Conservation (phyloP, 345 rosid genomes). For the Raphanus sativus region DNA sequence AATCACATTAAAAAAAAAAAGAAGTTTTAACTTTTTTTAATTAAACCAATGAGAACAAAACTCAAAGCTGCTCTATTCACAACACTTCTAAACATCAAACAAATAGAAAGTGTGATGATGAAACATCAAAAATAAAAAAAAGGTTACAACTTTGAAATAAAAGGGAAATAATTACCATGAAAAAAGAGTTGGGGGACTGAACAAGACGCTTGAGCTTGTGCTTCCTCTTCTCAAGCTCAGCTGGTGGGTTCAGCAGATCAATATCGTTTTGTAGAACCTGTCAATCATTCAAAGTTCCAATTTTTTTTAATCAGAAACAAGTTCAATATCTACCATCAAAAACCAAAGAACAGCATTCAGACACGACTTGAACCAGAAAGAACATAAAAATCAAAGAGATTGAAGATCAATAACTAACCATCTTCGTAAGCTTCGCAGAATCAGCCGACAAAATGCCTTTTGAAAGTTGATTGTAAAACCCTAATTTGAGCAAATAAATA, state of each 20-base stretch:
- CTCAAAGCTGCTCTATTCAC: neutral
- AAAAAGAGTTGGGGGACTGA: conserved; percentile 66
- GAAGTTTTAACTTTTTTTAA: neutral
- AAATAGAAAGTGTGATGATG: neutral
- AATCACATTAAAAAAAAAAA: neutral
- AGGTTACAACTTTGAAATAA: neutral
- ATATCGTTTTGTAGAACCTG: conserved; percentile 70
- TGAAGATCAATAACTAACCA: conserved; percentile 2
- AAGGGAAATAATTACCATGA: conserved; percentile 43
- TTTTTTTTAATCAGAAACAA: neutral
- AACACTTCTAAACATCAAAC: neutral
- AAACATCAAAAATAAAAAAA: neutral
- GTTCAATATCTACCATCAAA: too few species aligned
- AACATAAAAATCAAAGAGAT: neutral
- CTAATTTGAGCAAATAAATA: conserved; percentile 14
- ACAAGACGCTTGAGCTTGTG: conserved; percentile 83
- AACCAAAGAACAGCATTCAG: neutral
- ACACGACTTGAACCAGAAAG: neutral
- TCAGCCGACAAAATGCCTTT: conserved; percentile 22
- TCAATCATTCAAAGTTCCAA: neutral
- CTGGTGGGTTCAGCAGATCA: conserved; percentile 69
- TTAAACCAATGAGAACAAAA: neutral
- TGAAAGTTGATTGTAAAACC: neutral
- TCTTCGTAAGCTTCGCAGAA: conserved; percentile 8
- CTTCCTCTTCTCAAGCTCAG: conserved; percentile 70